Evolutionary conservation across 129 eudicot species (phyloP).

Genomic region (carrot (Daucus carota)): DNA sequence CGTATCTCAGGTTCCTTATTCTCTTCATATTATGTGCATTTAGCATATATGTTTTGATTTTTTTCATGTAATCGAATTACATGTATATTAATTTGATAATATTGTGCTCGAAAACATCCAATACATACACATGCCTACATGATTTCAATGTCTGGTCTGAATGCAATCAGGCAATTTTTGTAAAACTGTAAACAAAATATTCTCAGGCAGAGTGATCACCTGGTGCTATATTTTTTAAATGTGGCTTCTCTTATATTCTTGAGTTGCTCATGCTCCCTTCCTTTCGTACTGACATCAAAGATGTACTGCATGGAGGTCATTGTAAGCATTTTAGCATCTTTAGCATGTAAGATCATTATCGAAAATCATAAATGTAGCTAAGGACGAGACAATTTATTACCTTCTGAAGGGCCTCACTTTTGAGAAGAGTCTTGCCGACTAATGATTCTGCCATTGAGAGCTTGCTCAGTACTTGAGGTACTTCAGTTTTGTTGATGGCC

Average conservation of each 20-base stretch:
- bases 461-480: background rate
- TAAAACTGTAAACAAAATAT: background rate
- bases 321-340: background rate
- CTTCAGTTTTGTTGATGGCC: too few relatives aligned
- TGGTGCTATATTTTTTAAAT: background rate
- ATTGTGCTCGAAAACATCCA: too few relatives aligned
- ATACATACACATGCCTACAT: too few relatives aligned
- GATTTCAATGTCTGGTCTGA: too few relatives aligned
- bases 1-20: too few relatives aligned
- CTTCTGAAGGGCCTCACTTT: slow-evolving; percentile 3
- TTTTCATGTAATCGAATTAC: too few relatives aligned
- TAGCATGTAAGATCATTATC: background rate
- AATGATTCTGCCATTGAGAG: background rate
- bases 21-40: too few relatives aligned
- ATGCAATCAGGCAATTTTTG: too few relatives aligned
- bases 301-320: background rate
- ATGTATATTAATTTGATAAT: too few relatives aligned
- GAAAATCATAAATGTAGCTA: background rate
- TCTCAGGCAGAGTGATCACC: background rate
- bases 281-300: background rate
- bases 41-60: too few relatives aligned
- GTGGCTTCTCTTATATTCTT: background rate
- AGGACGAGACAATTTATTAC: background rate
- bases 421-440: background rate
- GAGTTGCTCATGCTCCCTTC: background rate